These are phyloP conservation scores for Echinosophora koreensis DNA, from an alignment of 306 rosid genomes.

Conservation along the genomic window DNA sequence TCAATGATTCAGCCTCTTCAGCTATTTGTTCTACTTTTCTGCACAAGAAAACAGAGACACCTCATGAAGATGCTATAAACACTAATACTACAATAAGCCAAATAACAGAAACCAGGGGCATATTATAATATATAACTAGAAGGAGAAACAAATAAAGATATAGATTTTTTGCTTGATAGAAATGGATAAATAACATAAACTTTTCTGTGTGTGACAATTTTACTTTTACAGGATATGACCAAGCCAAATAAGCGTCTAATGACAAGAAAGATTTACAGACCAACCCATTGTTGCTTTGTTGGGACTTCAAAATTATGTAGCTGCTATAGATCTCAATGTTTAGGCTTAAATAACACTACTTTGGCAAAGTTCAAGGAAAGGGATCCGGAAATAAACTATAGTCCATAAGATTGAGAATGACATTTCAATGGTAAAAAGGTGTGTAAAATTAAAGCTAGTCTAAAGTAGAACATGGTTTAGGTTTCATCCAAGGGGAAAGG, in stretches of 20 bases:
- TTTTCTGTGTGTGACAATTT: background rate
- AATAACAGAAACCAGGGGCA: slow-evolving; percentile 42
- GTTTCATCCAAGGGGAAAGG: background rate
- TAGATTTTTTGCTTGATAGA: slow-evolving; percentile 6
- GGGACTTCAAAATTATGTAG: too few relatives aligned
- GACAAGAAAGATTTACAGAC: background rate
- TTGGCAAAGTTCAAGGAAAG: background rate
- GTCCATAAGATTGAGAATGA: background rate
- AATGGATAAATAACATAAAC: background rate
- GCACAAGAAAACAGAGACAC: slow-evolving; percentile 24
- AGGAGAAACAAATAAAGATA: background rate
- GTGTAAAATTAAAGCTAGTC: background rate
- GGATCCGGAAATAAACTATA: background rate
- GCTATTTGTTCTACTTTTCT: slow-evolving; percentile 89
- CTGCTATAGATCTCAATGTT: background rate
- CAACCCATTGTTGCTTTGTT: background rate
- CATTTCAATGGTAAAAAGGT: background rate
- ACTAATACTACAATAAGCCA: slow-evolving; percentile 9
- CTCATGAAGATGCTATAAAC: slow-evolving; percentile 25
- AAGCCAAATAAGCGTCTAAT: background rate
- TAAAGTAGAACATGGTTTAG: background rate
- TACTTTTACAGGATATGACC: background rate
- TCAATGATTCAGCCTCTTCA: slow-evolving; percentile 86
- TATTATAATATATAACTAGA: slow-evolving; percentile 2
- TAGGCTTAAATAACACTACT: background rate